phyloP scores from a whole-genome alignment of 441 rosid genomes.

The Populus hybrid region DNA sequence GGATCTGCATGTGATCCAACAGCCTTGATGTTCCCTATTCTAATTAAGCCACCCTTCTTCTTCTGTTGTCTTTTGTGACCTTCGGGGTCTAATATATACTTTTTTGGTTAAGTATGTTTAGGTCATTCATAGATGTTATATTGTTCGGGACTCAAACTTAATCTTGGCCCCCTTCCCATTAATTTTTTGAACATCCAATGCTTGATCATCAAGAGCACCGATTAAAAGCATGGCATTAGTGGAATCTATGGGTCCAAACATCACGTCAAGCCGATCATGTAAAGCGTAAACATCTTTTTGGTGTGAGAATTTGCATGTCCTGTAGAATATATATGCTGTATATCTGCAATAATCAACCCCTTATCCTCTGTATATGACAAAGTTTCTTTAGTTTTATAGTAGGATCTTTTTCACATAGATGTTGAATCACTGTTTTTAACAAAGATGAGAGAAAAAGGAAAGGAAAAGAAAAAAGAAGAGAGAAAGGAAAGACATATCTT shows the following conservation, averaged over 20 bases:
- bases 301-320: not conserved
- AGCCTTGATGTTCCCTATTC: conserved; percentile 70
- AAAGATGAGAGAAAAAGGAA: not conserved
- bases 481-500: not conserved
- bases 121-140: not conserved
- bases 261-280: not conserved
- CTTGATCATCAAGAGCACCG: not conserved
- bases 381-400: not conserved
- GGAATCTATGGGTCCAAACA: not conserved
- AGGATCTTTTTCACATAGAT: too few species aligned
- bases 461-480: not conserved
- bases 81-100: conserved; percentile 22
- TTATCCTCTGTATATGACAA: not conserved
- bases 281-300: not conserved
- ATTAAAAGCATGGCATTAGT: not conserved
- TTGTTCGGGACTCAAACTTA: not conserved
- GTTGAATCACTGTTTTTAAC: not conserved
- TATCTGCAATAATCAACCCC: not conserved
- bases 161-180: not conserved
- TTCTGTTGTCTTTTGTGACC: conserved; percentile 34
- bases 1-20: conserved; percentile 81
- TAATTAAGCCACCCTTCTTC: conserved; percentile 30
- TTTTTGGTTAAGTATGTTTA: not conserved
- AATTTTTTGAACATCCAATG: too few species aligned
- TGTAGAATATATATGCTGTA: not conserved